Base-by-base conservation (phyloP, 768 basidiomycete genomes). In the Kwoniella dendrophila region DNA sequence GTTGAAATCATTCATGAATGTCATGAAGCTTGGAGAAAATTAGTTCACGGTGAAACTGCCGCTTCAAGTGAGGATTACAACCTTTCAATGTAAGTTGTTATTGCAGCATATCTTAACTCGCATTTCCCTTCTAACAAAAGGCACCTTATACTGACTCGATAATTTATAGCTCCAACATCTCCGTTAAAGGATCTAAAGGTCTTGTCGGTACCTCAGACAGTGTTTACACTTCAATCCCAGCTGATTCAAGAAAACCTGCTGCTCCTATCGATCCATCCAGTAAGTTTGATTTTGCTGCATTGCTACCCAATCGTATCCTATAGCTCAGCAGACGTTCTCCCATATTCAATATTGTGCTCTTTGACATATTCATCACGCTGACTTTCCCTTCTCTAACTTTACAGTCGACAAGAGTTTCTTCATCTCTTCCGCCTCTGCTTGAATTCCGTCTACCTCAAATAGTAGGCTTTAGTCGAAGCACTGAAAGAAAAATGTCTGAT, bases 1-100 rank as follows among this genome's bases (percentile, higher is more conserved):
- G 92, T 90, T 56, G 95, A 98, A 82, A 96, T 98, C 82, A 90
- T 99, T 77, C 94, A 96, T 81, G 96, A 99, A 80, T 94, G 91
- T 82, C 89, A 98, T 78, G 96, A 98, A 80, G 90, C 96, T 36
- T 99, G 96, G 96, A 90, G 92, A 75, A 90, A 90, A 75, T 86
- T 99, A 71, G 84, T 93, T 79, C 82, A 81, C 54, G 92, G 93
- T 65, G 90, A 96, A 68, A 57, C 73, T 40, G 85, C 87, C 41
- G 86, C 88, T 64, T 88, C 87, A 82, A 88, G 87, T 18, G 65
- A 85, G 47, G 78, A 81, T 45, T 88, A 89, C 79, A 89, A 92
- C 59, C 75, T 97, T 61, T 87, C 90, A 65, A 92, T 93, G 95
- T 96, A 71, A 57, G 90, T 82, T 18, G 18, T 41, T n/a, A 14